Base-by-base conservation (phyloP, 768 basidiomycete genomes). In the Aureoboletus auriporus region DNA sequence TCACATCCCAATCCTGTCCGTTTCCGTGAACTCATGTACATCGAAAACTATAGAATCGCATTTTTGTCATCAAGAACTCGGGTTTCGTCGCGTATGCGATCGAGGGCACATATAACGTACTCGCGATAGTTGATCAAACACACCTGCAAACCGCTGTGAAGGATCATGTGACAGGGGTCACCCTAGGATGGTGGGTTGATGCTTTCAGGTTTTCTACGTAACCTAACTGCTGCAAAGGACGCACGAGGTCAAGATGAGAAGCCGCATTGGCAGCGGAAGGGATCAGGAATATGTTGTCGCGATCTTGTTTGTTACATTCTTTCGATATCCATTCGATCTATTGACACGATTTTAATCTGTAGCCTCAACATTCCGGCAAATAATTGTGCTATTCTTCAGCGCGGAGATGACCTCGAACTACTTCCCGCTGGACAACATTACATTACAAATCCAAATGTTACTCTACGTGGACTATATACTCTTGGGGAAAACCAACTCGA, bases 361-460 rank as follows among this genome's bases (percentile, higher is more conserved):
- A 89, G 85, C 71, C 67, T 90, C 62, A 83, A 89, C 55, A 88
- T 90, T 41, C 89, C 89, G 7, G 89, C 89, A 26, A 90, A 80
- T 59, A 92, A 92, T 62, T 91, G 89, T 59, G 90, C 88, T 33
- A 86, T 91, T 49, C 73, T 92, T 41, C 90, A 92, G 64, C 76
- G 80, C 13, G 88, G 86, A 13, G 86, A 92, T 55, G 86, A 90
- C 39, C 74, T 92, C 26, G 81, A 87, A 57, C 73, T 89, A 5
- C 75, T 92, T 20, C 76, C 83, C 41, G 89, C 89, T 35, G 89
- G 89, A 2, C 89, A 92, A 61, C 87, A 87, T 44, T 88, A 83
- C 52, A 84, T 92, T 60, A 90, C 89, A 10, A 85, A 88, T 58
- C 88, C 89, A 4, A 89, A 83, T 49, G 83, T 91, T 39, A 90